Evolutionary conservation across 257 asterid species (phyloP), one percentile per base, ranked within the genome.

Genomic region (Euphrasia confusa): DNA sequence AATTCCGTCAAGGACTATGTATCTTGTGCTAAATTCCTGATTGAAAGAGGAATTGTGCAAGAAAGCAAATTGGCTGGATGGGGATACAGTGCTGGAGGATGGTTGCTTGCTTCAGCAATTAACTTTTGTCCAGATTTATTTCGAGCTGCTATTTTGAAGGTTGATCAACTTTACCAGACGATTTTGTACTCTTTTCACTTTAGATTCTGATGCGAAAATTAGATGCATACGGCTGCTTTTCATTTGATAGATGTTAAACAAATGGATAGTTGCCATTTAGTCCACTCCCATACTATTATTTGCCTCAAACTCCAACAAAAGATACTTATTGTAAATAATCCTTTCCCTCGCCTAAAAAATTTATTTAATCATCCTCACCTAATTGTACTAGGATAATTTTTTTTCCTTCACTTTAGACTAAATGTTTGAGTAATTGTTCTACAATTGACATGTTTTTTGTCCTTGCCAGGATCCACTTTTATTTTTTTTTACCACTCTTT

Each of bases 11-110:
- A 77, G 45, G 97, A 89, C 75, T 93, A 81, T 67, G 61, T 89
- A 65, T 78, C 86, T 13, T 89, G 99, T 80, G 99, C 95, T 13
- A 84, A 83, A 70, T 93, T 84, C 81, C 80, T 93, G 47, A 64
- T 84, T 42, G 95, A 83, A 72, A 80, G 69, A 72, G 77, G 69
- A 70, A 69, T 93, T 28, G 96, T 89, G 64, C 81, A 81, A 75
- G 95, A 79, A 57, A 78, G 76, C 68, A 89, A 82, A 81, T 84
- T 93, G 67, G 95, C 94, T 69, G 99, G 94, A 63, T 83, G 97
- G 96, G 99, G 99, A 75, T 85, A 86, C 75, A 93, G 99, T 78
- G 97, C 97, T 60, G 97, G 99, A 65, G 97, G 99, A 54, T 75
- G 85, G 60, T 68, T 93, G 75, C 94, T 89, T 74, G 97, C 99